Conservation (phyloP, 2,329 filamentous ascomycete species). For the Exophiala phaeomuriformis region DNA sequence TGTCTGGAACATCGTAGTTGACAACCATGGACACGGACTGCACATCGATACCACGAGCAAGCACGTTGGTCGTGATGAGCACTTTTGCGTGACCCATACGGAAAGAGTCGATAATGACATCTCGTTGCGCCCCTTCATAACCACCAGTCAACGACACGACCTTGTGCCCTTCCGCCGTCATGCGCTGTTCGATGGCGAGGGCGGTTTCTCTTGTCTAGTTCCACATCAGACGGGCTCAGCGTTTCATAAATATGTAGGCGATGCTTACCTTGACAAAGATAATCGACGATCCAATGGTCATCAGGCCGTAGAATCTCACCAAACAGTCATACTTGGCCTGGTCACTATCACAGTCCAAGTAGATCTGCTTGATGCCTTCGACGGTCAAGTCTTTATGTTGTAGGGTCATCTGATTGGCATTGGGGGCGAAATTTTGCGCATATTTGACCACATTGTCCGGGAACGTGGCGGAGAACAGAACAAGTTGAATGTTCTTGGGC, state of each 20-base stretch:
- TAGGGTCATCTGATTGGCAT: conserved; percentile 78
- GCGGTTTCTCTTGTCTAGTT: conserved; percentile 75
- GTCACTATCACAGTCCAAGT: conserved; percentile 81
- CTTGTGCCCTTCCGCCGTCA: conserved; percentile 83
- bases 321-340: conserved; percentile 80
- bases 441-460: conserved; percentile 79
- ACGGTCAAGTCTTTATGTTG: conserved; percentile 89
- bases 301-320: conserved; percentile 86
- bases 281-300: conserved; percentile 95
- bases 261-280: conserved; percentile 81
- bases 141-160: conserved; percentile 85
- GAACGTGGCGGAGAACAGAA: conserved; percentile 93
- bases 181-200: conserved; percentile 72
- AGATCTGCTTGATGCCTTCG: conserved; percentile 95
- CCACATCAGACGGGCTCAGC: conserved; percentile 7
- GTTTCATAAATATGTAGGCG: not conserved
- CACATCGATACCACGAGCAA: conserved; percentile 91
- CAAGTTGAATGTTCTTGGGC: conserved; percentile 68
- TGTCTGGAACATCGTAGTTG: conserved; percentile 67
- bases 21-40: conserved; percentile 93
- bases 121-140: conserved; percentile 75
- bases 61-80: conserved; percentile 93
- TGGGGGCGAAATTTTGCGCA: conserved; percentile 74
- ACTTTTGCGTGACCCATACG: conserved; percentile 83
- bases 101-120: conserved; percentile 79